Evolutionary conservation across 371 early-diverging fungal species (phyloP), one percentile per base, ranked within the genome.

Genomic region (Mortierella sp.): DNA sequence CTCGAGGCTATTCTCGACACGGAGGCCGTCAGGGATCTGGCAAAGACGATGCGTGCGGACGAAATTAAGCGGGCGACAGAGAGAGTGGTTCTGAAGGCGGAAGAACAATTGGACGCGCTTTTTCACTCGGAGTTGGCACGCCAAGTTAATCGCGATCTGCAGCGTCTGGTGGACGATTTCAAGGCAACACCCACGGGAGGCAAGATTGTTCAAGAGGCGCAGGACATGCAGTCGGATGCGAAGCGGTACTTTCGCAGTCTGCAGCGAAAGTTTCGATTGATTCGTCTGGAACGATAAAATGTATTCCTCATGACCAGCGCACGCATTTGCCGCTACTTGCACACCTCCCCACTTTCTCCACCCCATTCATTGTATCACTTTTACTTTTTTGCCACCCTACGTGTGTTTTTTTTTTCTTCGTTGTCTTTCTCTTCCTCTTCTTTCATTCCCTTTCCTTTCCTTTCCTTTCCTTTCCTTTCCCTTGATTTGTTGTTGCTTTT

Each of bases 151-250:
- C 49, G 73, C 16, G 74, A 79, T 14, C 21, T 76, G 54, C 49
- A 75, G 46, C 74, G 55, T 18, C 41, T 70, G 51, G 48, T 83
- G 29, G 63, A 76, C 16, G 49, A 77, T 14, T 63, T 80, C 51
- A 72, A 74, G 72, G 38, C 77, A 16, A 83, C 71, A 43, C 54
- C 68, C 0, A 56, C 75, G 24, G 80, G 83, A 16, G 38, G 71
- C 16, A 76, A 79, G 72, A 27, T 77, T 56, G 54, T 74, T 24
- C 76, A 74, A 16, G 75, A 79, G 27, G 83, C 75, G 32, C 29
- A 65, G n/a, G 70, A 38, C 6, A 43, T 83, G 16, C 70, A 83
- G 75, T 48, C 73, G 56, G 80, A 79, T 21, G 74, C 51, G 27
- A 63, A 49, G 44, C 70, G 74, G 12, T 60, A 32, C 4, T 43